Base-by-base conservation (phyloP, 768 basidiomycete species). In the Leccinum truebloodii region DNA sequence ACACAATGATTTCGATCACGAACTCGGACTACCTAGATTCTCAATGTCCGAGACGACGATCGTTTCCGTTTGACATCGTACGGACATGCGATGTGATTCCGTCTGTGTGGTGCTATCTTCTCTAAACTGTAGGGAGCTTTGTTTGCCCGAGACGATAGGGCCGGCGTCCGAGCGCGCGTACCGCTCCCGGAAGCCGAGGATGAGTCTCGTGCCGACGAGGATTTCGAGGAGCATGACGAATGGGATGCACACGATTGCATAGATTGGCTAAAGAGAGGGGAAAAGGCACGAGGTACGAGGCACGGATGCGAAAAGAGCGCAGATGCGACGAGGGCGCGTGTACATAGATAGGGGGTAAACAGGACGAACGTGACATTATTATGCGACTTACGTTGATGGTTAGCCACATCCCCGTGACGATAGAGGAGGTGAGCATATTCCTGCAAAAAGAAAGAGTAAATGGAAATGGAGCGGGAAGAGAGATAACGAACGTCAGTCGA, bases 171-270 rank as follows among this genome's bases (percentile, higher is more conserved):
- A 3, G 16, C 57, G 63, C 24, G 65, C 37, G 30, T 65, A 73
- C 16, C 73, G 73, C 56, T 70, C 72, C 2, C 72, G 73, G 52
- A 75, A 73, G 32, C 69, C 64, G 54, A 73, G 69, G 37, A 73
- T 72, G 37, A 73, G 70, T 32, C 72, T 61, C 22, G 72, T 73
- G 1, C 72, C 73, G 13, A 73, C 60, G 34, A 75, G 35, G 22
- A 68, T 63, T 41, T 75, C 73, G 20, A 72, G 62, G 12, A 73
- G 54, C 72, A 73, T 73, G 46, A 73, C 70, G 37, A 73, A 64
- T 2, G 72, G 72, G 22, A 70, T 55, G 32, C 69, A 73, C 53
- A 75, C 60, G n/a, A 69, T 74, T 14, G 73, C 71, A 30, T 71
- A 68, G 22, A 67, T 41, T 4, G 57, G 62, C 72, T 73, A 50